Evolutionary conservation across 371 early-diverging fungal species (phyloP).

Genomic region (Funneliformis caledonium): DNA sequence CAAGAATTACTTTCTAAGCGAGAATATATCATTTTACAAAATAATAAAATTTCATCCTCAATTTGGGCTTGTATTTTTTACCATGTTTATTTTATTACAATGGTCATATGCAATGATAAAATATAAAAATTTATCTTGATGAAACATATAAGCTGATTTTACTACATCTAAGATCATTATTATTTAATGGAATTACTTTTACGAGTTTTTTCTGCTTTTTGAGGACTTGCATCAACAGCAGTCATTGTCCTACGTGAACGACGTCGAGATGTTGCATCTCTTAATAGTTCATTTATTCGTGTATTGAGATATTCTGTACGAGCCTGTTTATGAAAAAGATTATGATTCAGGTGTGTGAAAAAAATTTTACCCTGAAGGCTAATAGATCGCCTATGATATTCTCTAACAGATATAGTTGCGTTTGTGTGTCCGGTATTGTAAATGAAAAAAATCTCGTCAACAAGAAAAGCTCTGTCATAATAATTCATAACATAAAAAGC

Average conservation of each 20-base stretch:
- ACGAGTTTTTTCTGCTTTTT: too few relatives aligned
- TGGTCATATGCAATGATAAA: too few relatives aligned
- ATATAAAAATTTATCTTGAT: too few relatives aligned
- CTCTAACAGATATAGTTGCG: conserved; percentile 19
- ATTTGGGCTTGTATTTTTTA: too few relatives aligned
- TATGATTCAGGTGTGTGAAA: conserved; percentile 2
- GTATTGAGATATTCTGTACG: conserved; percentile 11
- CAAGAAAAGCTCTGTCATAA: conserved; percentile 9
- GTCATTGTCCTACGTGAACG: conserved; percentile 1
- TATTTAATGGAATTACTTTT: too few relatives aligned
- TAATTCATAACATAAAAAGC: conserved; percentile 28
- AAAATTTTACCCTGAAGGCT: neutral
- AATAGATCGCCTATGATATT: conserved; percentile 8
- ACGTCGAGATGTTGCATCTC: neutral
- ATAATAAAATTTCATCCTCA: too few relatives aligned
- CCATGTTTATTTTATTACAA: too few relatives aligned
- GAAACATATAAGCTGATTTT: too few relatives aligned
- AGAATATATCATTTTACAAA: too few relatives aligned
- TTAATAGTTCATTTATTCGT: conserved; percentile 12
- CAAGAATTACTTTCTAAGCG: too few relatives aligned
- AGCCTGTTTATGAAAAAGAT: conserved; percentile 35
- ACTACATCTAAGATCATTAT: too few relatives aligned
- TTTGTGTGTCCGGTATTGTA: neutral
- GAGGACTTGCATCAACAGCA: too few relatives aligned
- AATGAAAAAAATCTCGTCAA: conserved; percentile 12